Base-by-base conservation (phyloP, 139 green algal species). In the Diplosphaera chodatii region DNA sequence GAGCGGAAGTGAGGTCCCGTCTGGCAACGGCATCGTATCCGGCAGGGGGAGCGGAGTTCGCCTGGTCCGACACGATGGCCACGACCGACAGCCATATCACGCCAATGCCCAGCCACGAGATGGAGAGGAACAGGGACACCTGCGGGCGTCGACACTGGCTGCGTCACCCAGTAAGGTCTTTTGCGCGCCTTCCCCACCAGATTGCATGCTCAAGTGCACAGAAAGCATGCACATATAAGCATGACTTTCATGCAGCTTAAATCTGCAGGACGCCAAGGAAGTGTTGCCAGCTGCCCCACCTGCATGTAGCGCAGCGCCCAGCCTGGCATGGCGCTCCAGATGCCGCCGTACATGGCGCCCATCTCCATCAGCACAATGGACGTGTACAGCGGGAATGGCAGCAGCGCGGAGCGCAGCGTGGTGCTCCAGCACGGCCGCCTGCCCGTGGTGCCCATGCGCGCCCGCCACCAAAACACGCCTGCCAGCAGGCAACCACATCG, bases 401-500 rank as follows among this genome's bases (percentile, higher is more conserved):
- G 37, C 18, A 79, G 55, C 16, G 67, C 63, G 34, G 55, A 32
- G 41, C 48, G 21, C 68, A 62, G 55, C 67, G 37, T 69, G 40
- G n/a, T 30, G 32, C 32, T 74, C 55, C 29, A 40, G 68, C 69
- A 75, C 4, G 77, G 56, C 72, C 74, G 77, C 25, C 78, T 55
- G n/a, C 72, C 72, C 32, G 3, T 59, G 48, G 48, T 59, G 48
- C 40, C 66, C 40, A 75, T 74, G 41, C 65, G 74, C 41, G 66
- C 70, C 16, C 78, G 68, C 78, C 78, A 83, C 78, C 78, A 83
- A 64, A 83, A 83, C 40, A 41, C 29, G 1, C 78, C 78, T 31
- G 76, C 73, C 10, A 27, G 23, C 1, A 4, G 2, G 63, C 28
- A 22, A 3, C 1, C 31, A 37, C 21, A 5, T 41, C 4, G 3